Percentiles rank a stretch among this genome's conserved stretches.
Evolutionary conservation across 2,329 filamentous ascomycete genomes (phyloP).

Genomic region (Coniochaeta sp.): DNA sequence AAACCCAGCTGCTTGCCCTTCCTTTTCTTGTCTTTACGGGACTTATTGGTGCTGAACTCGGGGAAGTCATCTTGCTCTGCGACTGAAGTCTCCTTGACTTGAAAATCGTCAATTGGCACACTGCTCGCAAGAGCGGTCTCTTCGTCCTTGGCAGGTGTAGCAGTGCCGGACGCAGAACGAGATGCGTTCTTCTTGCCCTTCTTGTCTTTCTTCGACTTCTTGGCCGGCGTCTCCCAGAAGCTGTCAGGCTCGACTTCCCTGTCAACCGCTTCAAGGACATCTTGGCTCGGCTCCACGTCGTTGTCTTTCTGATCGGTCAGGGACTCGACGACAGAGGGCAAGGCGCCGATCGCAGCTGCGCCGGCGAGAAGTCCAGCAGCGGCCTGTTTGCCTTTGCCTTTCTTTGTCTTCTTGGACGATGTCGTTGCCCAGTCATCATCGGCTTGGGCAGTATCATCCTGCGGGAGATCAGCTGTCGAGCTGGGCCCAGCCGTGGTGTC

Average conservation of each 20-base stretch:
- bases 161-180: not conserved
- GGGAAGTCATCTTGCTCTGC: not conserved
- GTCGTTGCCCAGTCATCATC: conserved; percentile 7
- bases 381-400: conserved; percentile 14
- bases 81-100: too few relatives aligned
- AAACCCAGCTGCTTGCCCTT: conserved; percentile 8
- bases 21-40: conserved; percentile 8
- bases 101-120: not conserved
- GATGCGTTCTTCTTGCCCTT: not conserved
- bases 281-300: not conserved
- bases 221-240: conserved; percentile 6
- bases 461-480: not conserved
- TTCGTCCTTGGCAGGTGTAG: not conserved
- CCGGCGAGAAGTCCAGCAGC: not conserved
- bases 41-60: not conserved
- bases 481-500: not conserved
- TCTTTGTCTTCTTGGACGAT: conserved; percentile 22
- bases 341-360: not conserved
- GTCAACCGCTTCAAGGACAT: conserved; percentile 6
- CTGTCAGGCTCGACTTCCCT: conserved; percentile 4
- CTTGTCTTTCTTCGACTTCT: conserved; percentile 11
- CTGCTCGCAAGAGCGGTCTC: not conserved
- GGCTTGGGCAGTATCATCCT: not conserved
- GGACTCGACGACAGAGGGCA: not conserved
- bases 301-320: not conserved